A percentile compares a stretch with the other conserved stretches of the same genome.
Evolutionary conservation across 2,329 filamentous ascomycete genomes (phyloP).

Genomic region (Aspergillus eucalypticola): DNA sequence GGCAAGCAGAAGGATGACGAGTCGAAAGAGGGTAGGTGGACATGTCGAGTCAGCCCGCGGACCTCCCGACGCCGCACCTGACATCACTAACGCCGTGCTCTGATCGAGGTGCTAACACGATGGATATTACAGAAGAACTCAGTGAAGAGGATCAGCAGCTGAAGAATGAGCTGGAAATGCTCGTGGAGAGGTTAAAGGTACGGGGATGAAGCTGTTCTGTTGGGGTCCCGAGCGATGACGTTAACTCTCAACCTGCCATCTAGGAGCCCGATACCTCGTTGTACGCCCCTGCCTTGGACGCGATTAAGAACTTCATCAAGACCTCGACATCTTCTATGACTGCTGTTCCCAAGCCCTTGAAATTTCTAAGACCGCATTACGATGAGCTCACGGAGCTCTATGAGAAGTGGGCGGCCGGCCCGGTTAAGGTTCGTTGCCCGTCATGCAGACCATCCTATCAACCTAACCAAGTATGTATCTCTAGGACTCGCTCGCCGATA

Average conservation of each 20-base stretch:
- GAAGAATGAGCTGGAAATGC: slow-evolving; percentile 96
- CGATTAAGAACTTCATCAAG: slow-evolving; percentile 98
- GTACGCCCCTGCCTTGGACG: slow-evolving; percentile 89
- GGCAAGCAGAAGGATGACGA: slow-evolving; percentile 75
- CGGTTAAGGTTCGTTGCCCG: slow-evolving; percentile 69
- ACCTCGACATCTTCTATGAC: slow-evolving; percentile 99
- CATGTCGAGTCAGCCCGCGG: slow-evolving; percentile 3
- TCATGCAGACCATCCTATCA: background rate
- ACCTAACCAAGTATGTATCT: slow-evolving; percentile 9
- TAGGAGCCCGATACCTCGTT: slow-evolving; percentile 84
- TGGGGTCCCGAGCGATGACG: slow-evolving; percentile 25
- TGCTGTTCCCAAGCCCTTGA: slow-evolving; percentile 94
- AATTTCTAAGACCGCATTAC: slow-evolving; percentile 97
- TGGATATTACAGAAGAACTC: slow-evolving; percentile 72
- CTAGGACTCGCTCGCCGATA: slow-evolving; percentile 78
- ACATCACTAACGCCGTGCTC: slow-evolving; percentile 37
- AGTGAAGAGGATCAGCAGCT: slow-evolving; percentile 98
- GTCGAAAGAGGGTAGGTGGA: slow-evolving; percentile 56
- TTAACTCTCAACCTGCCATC: slow-evolving; percentile 23
- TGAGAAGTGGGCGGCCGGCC: slow-evolving; percentile 80
- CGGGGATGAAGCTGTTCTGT: slow-evolving; percentile 15
- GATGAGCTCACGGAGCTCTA: slow-evolving; percentile 83
- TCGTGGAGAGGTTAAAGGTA: slow-evolving; percentile 91
- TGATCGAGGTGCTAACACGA: slow-evolving; percentile 27
- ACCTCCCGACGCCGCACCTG: slow-evolving; percentile 5